A percentile compares a stretch with the other conserved stretches of the same genome.
Conservation (phyloP, 106 monocot species). For the Dendrobium nobile region DNA sequence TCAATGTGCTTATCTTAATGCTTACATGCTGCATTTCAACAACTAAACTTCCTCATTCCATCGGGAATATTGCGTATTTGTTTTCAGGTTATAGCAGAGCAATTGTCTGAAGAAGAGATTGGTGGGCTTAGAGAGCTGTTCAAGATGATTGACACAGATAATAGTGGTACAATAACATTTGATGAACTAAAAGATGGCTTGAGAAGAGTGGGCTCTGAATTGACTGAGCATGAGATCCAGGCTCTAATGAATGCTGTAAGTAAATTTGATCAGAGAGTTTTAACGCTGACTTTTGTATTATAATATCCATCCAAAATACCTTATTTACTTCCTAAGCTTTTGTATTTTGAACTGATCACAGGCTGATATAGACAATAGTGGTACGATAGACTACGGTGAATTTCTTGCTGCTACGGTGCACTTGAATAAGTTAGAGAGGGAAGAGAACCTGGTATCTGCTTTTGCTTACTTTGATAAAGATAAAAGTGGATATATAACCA, state of each 20-base stretch:
- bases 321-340: neutral
- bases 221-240: conserved; percentile 57
- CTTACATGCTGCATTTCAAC: neutral
- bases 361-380: conserved; percentile 93
- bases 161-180: conserved; percentile 74
- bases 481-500: conserved; percentile 82
- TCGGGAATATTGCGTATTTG: neutral
- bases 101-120: conserved; percentile 89
- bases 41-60: neutral
- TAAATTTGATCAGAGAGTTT: conserved; percentile 5
- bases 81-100: conserved; percentile 83
- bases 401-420: conserved; percentile 87
- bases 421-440: conserved; percentile 83
- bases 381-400: conserved; percentile 89
- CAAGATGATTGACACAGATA: conserved; percentile 75
- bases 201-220: conserved; percentile 56
- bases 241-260: conserved; percentile 67
- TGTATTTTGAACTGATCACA: conserved; percentile 13
- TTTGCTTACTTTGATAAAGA: conserved; percentile 91
- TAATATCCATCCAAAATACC: neutral
- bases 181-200: conserved; percentile 75
- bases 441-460: conserved; percentile 71
- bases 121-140: conserved; percentile 76
- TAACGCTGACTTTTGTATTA: neutral
- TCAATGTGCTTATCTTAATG: neutral